Conservation (phyloP, 306 rosid genomes). For the Myrica gale region DNA sequence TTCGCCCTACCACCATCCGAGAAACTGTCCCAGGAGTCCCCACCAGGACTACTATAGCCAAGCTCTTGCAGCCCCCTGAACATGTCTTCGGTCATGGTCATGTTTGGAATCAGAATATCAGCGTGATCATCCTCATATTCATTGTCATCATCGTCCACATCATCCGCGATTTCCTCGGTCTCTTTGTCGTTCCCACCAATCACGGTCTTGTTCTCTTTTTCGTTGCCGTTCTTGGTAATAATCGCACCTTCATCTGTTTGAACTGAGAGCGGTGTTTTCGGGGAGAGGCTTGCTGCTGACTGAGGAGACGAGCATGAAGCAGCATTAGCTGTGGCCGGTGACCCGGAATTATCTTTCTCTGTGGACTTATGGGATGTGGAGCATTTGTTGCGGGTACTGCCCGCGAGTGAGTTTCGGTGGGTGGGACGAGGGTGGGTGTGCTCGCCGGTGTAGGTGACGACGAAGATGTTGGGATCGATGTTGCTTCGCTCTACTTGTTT, state of each 20-base stretch:
- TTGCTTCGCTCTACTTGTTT: constrained; percentile 74
- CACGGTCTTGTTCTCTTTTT: neutral
- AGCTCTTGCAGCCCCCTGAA: constrained; percentile 31
- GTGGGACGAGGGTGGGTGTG: constrained; percentile 69
- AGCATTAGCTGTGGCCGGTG: neutral
- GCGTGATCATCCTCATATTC: constrained; percentile 20
- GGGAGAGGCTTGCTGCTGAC: constrained; percentile 18
- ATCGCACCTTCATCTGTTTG: constrained; percentile 21
- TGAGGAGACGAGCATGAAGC: constrained; percentile 21
- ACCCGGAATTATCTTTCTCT: neutral
- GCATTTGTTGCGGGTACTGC: constrained; percentile 45
- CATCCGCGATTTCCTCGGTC: neutral
- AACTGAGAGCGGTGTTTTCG: constrained; percentile 23
- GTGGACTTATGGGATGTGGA: constrained; percentile 16
- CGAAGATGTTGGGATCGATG: constrained; percentile 42
- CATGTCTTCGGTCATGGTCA: constrained; percentile 37
- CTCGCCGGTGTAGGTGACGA: constrained; percentile 67
- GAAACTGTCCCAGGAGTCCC: constrained; percentile 4
- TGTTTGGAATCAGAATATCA: constrained; percentile 43
- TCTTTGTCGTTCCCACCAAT: neutral
- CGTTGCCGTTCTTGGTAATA: neutral
- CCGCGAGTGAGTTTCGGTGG: constrained; percentile 70
- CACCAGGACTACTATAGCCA: neutral
- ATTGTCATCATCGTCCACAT: constrained; percentile 14
- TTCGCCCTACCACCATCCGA: neutral